A percentile compares a stretch with the other conserved stretches of the same genome.
Evolutionary conservation across 2,329 filamentous ascomycete genomes (phyloP).

Genomic region (Stachybotrys chlorohalonatus): DNA sequence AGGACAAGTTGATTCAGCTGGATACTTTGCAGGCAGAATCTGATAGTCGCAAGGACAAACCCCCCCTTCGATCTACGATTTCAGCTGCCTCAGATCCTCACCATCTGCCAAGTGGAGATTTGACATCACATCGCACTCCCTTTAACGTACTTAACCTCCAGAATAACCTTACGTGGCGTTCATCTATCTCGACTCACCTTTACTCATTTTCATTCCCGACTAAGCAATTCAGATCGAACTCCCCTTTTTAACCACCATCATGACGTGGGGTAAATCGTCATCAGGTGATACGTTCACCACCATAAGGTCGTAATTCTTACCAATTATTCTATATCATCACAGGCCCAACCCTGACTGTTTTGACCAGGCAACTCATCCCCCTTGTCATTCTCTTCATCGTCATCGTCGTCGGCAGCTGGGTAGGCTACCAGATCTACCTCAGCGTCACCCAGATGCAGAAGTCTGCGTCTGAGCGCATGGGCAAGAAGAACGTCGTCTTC

Average conservation of each 20-base stretch:
- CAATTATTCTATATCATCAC: background rate
- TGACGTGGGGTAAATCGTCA: background rate
- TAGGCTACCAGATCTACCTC: slow-evolving; percentile 66
- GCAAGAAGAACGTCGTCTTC: slow-evolving; percentile 66
- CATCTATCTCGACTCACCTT: background rate
- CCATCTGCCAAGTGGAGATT: too few species aligned
- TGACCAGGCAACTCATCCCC: slow-evolving; percentile 51
- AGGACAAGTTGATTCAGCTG: background rate
- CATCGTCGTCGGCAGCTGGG: slow-evolving; percentile 48
- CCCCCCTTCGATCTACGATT: background rate
- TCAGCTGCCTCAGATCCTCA: background rate
- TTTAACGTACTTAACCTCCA: too few species aligned
- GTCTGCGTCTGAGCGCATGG: slow-evolving; percentile 59
- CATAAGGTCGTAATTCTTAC: background rate
- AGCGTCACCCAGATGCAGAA: slow-evolving; percentile 57
- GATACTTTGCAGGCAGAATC: background rate
- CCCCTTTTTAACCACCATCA: background rate
- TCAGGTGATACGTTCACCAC: background rate
- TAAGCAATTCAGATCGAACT: too few species aligned
- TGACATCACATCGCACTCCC: too few species aligned
- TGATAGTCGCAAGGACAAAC: background rate
- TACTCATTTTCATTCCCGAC: background rate
- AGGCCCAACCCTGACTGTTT: background rate
- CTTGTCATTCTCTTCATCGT: slow-evolving; percentile 59
- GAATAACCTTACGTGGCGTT: background rate